Conservation (phyloP, 75 land plant genomes). For the Azolla pinnata region DNA sequence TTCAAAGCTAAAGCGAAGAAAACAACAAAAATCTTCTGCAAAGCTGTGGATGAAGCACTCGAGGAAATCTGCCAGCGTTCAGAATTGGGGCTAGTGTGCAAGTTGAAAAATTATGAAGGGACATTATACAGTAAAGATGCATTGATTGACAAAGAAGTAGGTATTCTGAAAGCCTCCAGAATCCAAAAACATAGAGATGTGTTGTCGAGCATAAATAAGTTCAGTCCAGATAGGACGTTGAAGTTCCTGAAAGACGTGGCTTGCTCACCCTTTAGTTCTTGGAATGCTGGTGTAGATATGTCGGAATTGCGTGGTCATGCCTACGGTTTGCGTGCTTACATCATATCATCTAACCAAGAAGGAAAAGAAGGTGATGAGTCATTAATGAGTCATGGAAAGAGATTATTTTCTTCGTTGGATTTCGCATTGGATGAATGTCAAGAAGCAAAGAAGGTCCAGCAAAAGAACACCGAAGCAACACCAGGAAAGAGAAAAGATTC, state of each 20-base stretch:
- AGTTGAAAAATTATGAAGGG: not conserved
- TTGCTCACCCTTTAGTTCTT: not conserved
- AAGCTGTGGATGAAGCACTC: conserved; percentile 38
- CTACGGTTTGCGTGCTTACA: not conserved
- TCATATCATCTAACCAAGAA: not conserved
- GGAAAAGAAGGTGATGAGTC: not conserved
- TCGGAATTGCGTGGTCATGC: conserved; percentile 1
- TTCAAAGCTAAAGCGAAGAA: conserved; percentile 44
- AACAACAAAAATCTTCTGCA: conserved; percentile 30
- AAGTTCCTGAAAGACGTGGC: not conserved
- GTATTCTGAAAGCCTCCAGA: not conserved
- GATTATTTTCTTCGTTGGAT: no score
- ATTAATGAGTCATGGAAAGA: not conserved
- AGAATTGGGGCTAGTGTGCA: conserved; percentile 39
- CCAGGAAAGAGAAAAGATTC: not conserved
- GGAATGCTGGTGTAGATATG: not conserved
- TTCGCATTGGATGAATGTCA: no score
- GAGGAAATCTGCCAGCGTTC: conserved; percentile 47
- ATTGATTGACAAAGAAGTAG: not conserved
- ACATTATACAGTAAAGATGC: not conserved
- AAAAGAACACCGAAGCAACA: not conserved
- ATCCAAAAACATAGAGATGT: not conserved
- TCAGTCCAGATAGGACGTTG: not conserved
- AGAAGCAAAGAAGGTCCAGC: not conserved
- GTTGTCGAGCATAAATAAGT: not conserved